Evolutionary conservation across 345 rosid genomes (phyloP).

Genomic region (Eucalyptus camaldulensis): DNA sequence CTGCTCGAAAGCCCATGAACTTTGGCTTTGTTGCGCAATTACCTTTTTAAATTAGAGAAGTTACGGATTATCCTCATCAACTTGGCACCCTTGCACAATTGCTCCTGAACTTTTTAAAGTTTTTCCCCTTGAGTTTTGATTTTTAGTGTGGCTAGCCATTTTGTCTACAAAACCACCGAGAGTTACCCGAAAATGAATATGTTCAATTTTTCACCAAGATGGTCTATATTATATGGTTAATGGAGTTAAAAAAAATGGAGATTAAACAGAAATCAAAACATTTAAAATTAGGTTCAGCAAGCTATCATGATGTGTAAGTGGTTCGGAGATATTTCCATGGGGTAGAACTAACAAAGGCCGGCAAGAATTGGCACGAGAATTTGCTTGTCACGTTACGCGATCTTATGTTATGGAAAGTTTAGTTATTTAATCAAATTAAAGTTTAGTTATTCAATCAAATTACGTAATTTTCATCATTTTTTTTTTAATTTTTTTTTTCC

Average conservation of each 20-base stretch:
- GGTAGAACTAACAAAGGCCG: accelerated
- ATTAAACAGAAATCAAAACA: neutral
- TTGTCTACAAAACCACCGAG: neutral
- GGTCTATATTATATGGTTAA: neutral
- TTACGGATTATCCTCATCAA: neutral
- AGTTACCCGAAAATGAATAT: neutral
- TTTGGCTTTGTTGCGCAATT: neutral
- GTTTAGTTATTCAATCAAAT: neutral
- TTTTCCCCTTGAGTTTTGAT: neutral
- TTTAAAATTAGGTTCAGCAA: neutral
- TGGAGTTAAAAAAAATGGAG: neutral
- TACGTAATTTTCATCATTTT: neutral
- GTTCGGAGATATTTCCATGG: accelerated
- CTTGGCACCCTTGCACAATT: neutral
- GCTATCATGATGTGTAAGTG: accelerated
- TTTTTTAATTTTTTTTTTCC: neutral
- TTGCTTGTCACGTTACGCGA: accelerated
- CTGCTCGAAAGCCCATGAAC: neutral
- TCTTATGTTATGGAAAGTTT: neutral
- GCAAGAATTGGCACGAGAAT: accelerated
- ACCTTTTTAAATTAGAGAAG: neutral
- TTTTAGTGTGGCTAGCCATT: neutral
- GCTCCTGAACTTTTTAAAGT: neutral
- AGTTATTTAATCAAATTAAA: neutral
- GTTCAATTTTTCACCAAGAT: neutral